Base-by-base conservation (phyloP, 2,329 filamentous ascomycete species). In the Cadophora gregata region DNA sequence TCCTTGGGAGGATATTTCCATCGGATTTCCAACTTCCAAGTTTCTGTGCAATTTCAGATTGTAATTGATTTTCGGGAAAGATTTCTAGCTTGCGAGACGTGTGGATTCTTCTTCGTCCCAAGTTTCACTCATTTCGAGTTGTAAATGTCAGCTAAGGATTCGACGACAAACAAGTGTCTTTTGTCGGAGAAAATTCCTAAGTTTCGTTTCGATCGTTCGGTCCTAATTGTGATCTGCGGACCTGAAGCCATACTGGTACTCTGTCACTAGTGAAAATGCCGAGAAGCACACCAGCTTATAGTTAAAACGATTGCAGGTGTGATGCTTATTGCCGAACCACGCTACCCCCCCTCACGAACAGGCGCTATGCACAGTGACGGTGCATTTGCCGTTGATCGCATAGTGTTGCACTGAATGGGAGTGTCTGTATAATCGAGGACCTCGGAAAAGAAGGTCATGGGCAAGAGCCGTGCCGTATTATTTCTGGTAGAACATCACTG, bases 301-400 rank as follows among this genome's bases (percentile, higher is more conserved):
- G 29, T 56, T 56, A 14, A 29, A 36, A n/a, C 1, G 31, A n/a
- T 31, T 56, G 45, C 10, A 10, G 66, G 51, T 25, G 47, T 59
- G 60, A 61, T 63, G 42, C 50, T 61, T 59, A 51, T 14, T 66
- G 62, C 66, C 66, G 68, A 67, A 67, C 36, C 51, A 36, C 48
- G 12, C 47, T 51, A 33, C 24, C 19, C 6, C 27, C 25, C 59
- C 59, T 31, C 38, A 25, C 29, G 33, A 38, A 53, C 51, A 55
- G 48, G 50, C 33, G 55, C 62, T 59, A 68, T 69, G 69, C 69
- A 64, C 27, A 59, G 69, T 71, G 67, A 71, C 61, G 61, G 62
- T 38, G 31, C 38, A 51, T 36, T 14, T 36, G 8, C 31, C n/a
- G 53, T 12, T 36, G 29, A 36, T 56, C 50, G 38, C 58, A 53